Evolutionary conservation across 805 yeast species (phyloP).

Genomic region (Kurtzmaniella fragi): DNA sequence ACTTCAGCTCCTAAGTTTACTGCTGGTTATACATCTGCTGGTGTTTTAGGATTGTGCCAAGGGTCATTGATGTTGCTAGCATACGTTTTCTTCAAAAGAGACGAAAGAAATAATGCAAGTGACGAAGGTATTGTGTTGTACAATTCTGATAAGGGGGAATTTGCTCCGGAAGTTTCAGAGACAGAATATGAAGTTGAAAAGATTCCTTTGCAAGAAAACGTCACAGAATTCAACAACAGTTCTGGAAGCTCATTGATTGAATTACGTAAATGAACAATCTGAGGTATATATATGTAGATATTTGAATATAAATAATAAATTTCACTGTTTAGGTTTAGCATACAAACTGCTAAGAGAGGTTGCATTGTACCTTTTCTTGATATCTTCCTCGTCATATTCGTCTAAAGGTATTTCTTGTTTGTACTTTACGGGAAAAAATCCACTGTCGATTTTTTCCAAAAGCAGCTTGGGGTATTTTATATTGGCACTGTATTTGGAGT

Average conservation of each 20-base stretch:
- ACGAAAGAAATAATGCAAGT: slow-evolving; percentile 42
- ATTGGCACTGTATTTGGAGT: slow-evolving; percentile 7
- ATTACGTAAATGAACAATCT: too few species aligned
- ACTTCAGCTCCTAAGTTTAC: slow-evolving; percentile 46
- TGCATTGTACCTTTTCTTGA: slow-evolving; percentile 5
- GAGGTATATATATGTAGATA: too few species aligned
- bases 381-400: slow-evolving; percentile 7
- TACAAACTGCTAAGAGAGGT: slow-evolving; percentile 5
- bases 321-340: slow-evolving; percentile 7
- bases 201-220: not conserved
- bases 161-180: not conserved
- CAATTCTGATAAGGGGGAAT: slow-evolving; percentile 28
- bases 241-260: too few species aligned
- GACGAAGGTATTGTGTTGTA: slow-evolving; percentile 47
- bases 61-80: slow-evolving; percentile 17
- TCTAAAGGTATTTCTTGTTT: slow-evolving; percentile 8
- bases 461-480: slow-evolving; percentile 5
- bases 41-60: slow-evolving; percentile 31
- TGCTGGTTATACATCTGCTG: slow-evolving; percentile 45
- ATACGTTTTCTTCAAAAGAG: slow-evolving; percentile 42
- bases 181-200: not conserved
- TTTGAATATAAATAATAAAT: too few species aligned
- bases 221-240: too few species aligned
- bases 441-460: slow-evolving; percentile 2
- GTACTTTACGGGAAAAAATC: slow-evolving; percentile 6